A percentile compares a stretch with the other conserved stretches of the same genome.
These are phyloP conservation scores for Botryotinia globosa DNA, from an alignment of 2,329 filamentous ascomycete genomes.

Conservation along the genomic window DNA sequence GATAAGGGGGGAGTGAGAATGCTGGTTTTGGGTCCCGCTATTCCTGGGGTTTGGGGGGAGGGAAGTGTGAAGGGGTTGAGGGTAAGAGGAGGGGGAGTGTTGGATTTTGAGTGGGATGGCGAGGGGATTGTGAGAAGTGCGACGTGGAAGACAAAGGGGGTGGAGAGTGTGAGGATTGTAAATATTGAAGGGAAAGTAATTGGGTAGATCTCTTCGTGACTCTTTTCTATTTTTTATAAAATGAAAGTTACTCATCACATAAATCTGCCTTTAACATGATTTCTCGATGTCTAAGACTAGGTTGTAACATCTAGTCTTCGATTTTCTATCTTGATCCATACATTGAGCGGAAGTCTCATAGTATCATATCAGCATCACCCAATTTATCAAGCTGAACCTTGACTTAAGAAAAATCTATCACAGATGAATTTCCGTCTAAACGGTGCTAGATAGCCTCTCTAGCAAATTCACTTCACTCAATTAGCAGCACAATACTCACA, in stretches of 20 bases:
- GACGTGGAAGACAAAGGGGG: neutral
- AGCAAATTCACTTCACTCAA: no score
- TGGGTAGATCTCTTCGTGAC: neutral
- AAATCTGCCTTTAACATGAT: neutral
- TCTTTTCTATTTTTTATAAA: neutral
- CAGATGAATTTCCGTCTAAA: neutral
- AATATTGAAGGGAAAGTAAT: neutral
- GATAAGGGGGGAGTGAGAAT: conserved; percentile 21
- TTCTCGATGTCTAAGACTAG: neutral
- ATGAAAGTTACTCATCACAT: neutral
- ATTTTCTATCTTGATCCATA: accelerated
- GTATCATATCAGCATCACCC: no score
- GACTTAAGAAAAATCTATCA: accelerated
- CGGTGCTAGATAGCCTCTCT: neutral
- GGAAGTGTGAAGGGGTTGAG: conserved; percentile 46
- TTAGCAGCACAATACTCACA: no score
- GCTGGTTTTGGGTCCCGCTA: conserved; percentile 48
- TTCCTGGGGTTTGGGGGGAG: conserved; percentile 45
- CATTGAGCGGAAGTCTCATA: neutral
- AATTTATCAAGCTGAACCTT: neutral
- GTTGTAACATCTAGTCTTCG: neutral
- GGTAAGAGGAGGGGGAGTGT: conserved; percentile 44
- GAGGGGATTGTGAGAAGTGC: conserved; percentile 1
- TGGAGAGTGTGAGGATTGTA: neutral
- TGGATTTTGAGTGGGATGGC: conserved; percentile 47